Base-by-base conservation (phyloP, 495 filamentous ascomycete genomes). In the Bacidia gigantensis region DNA sequence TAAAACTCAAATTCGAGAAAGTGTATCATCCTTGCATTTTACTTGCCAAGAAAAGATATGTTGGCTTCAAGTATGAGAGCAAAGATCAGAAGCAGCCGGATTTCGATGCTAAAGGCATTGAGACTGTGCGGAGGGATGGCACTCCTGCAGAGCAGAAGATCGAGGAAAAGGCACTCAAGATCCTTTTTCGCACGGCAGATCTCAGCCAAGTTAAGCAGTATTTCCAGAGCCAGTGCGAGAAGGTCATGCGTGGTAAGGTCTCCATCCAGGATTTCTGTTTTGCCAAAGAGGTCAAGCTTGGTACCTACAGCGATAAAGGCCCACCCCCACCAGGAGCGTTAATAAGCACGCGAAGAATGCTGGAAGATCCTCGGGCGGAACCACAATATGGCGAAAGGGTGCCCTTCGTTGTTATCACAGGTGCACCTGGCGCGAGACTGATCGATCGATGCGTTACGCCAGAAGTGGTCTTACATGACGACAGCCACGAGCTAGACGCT, bases 1-100 rank as follows among this genome's bases (percentile, higher is more conserved):
- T 98, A 50, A 97, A 95, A 66, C 81, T 98, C 53, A 95, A 96
- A 63, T 96, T 98, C 60, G 93, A 98, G 67, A 98, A 98, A 60
- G 92, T 98, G 11, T 98, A 98, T 65, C 82, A 88, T 49, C 93
- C 92, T 0, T 96, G 89, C 60, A 80, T 96, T 0, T 76, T 98
- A 2, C 77, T 98, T 0, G 87, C 93, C 22, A 98, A 97, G 70
- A 98, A 98, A 66, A 85, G 92, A 35, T 98, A 98, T 61, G 93
- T 96, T 32, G 92, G 92, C 21, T 96, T 94, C 72, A 96, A 94
- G 63, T 98, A 93, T 67, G 92, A 98, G 62, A 77, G 75, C 55
- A 78, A 76, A 23, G 67, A 75, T 17, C 90, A 98, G 62, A 71
- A 64, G 18, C 80, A 85, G 55, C 93, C 92, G 20, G 87, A 93